These are phyloP conservation scores for Phialocephala subalpina DNA, from an alignment of 2,329 filamentous ascomycete genomes.

Conservation along the genomic window DNA sequence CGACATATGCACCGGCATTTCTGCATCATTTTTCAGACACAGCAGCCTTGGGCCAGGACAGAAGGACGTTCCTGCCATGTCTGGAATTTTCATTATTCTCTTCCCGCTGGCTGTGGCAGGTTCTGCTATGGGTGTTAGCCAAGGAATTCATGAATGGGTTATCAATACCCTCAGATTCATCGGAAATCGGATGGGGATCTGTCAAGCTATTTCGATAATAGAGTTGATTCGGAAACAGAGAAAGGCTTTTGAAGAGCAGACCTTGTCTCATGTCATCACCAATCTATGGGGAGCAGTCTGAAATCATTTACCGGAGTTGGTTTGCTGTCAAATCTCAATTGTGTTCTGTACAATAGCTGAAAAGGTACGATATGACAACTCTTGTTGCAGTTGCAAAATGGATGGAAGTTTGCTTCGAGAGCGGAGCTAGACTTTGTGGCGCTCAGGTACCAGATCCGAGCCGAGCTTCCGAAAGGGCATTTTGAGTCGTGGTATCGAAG, in stretches of 20 bases:
- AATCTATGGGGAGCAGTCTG: constrained; percentile 10
- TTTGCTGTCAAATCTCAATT: neutral
- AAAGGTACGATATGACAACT: neutral
- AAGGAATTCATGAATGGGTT: constrained; percentile 34
- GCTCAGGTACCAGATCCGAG: neutral
- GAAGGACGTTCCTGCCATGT: constrained; percentile 25
- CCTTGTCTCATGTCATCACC: neutral
- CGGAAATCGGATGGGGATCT: constrained; percentile 34
- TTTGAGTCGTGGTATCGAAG: neutral
- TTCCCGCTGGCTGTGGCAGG: constrained; percentile 36
- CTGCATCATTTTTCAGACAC: constrained; percentile 25
- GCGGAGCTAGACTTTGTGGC: neutral
- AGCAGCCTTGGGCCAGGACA: neutral
- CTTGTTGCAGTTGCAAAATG: neutral
- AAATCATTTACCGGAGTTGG: neutral
- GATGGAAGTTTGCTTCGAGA: neutral
- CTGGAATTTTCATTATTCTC: constrained; percentile 32
- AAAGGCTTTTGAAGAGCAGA: constrained; percentile 15
- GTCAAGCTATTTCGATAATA: constrained; percentile 29
- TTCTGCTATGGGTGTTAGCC: constrained; percentile 31
- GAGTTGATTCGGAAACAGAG: constrained; percentile 24
- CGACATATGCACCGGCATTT: constrained; percentile 37
- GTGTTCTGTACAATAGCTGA: neutral
- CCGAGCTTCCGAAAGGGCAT: neutral
- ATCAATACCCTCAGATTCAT: constrained; percentile 33